Base-by-base conservation (phyloP, 2,329 filamentous ascomycete genomes). In the Basipetospora chlamydospora region DNA sequence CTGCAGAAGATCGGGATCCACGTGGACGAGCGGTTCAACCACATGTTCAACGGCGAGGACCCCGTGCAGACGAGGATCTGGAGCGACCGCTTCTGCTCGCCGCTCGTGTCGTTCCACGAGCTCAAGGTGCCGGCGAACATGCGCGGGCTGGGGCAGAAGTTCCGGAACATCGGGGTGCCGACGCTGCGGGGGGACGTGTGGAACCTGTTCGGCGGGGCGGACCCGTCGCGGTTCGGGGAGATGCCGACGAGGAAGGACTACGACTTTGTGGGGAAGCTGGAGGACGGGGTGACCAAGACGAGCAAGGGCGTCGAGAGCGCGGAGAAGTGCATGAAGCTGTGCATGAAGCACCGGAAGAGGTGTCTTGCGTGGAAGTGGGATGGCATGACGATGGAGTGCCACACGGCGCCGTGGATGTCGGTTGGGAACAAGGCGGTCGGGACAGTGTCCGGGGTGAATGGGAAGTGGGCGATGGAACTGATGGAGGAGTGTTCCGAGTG, bases 341-440 rank as follows among this genome's bases (percentile, higher is more conserved):
- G 67, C 51, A 46, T 55, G 17, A 45, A 50, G 22, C 51, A 54
- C 26, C 44, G 49, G n/a, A 47, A 45, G 20, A 48, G 49, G 40
- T 72, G 67, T 41, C 49, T 72, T 37, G 66, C 67, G 17, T 72
- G 67, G 67, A 61, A 59, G 18, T 70, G 61, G 52, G 59, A 68
- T 23, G 50, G 54, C 34, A 46, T 44, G 20, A 50, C 43, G 16
- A 47, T 53, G 43, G 46, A 51, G 39, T 71, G 67, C 49, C 54
- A 60, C 42, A 54, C 52, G 33, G 64, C 61, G 26, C 64, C 66
- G 16, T 71, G 66, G 67, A 49, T 67, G 36, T 57, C 67, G 26
- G 49, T 69, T 3, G 67, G 66, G 6, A 50, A 59, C 22, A 41
- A 46, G 22, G 43, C 43, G 3, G 46, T 51, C 10, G 54, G 54